phyloP scores from a whole-genome alignment of 805 yeast genomes.

The Schwanniomyces vanrijiae region DNA sequence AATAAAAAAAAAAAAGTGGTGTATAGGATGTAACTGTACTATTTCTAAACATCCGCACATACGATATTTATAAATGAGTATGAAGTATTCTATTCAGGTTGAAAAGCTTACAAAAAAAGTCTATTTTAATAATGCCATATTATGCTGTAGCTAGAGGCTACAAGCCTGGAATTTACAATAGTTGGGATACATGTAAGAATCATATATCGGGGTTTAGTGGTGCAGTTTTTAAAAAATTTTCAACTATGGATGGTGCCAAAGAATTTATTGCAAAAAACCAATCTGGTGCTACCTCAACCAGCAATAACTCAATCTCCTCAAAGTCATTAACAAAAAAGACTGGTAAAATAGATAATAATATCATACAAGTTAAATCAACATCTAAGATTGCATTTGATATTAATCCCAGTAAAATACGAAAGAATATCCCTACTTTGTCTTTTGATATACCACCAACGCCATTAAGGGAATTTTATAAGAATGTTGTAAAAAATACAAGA shows the following conservation, averaged over 20 bases:
- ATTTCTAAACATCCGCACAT: background rate
- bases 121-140: constrained; percentile 15
- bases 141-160: constrained; percentile 42
- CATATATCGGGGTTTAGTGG: constrained; percentile 58
- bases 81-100: no score
- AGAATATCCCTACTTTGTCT: background rate
- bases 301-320: background rate
- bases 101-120: background rate
- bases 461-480: background rate
- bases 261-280: constrained; percentile 8
- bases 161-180: constrained; percentile 51
- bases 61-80: no score
- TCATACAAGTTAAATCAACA: background rate
- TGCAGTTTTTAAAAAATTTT: constrained; percentile 59
- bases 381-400: background rate
- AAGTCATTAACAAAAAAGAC: background rate
- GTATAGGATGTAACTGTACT: background rate
- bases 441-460: background rate
- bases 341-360: background rate
- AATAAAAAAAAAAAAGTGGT: background rate
- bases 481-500: background rate
- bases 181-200: constrained; percentile 58
- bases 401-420: background rate
- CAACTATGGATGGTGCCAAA: constrained; percentile 47
- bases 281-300: background rate